These are phyloP conservation scores for Rhynchospora tenuis DNA, from an alignment of 176 grass and related monocot species.

Conservation along the genomic window DNA sequence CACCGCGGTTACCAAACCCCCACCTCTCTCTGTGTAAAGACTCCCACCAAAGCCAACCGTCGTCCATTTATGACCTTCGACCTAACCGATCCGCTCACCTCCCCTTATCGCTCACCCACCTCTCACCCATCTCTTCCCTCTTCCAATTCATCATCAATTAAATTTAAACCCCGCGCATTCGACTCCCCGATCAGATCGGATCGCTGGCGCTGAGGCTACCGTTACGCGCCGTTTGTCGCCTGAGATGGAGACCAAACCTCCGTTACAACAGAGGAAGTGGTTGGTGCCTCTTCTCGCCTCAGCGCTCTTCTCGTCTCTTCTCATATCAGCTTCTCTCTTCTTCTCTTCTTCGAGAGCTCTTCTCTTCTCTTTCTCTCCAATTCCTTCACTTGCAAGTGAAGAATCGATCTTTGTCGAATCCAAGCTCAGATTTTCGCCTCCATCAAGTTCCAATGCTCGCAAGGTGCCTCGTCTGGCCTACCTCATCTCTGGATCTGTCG, in stretches of 20 bases:
- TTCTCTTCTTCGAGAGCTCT: conserved; percentile 62
- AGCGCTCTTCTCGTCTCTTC: conserved; percentile 57
- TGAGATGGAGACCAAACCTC: conserved; percentile 18
- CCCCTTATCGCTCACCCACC: not conserved
- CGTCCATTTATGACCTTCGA: conserved; percentile 12
- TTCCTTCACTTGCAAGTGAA: conserved; percentile 34
- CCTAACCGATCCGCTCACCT: conserved; percentile 15
- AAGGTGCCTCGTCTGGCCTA: conserved; percentile 63
- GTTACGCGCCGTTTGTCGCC: conserved; percentile 31
- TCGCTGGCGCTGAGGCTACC: conserved; percentile 34
- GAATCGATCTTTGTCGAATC: conserved; percentile 81
- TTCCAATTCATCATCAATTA: not conserved
- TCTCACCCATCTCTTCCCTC: not conserved
- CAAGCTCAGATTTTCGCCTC: conserved; percentile 38
- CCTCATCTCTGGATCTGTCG: conserved; percentile 70
- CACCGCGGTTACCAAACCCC: conserved; percentile 17
- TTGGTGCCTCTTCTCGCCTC: conserved; percentile 67
- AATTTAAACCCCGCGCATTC: not conserved
- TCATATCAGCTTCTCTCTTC: conserved; percentile 68
- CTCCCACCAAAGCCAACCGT: not conserved
- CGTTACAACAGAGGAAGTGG: conserved; percentile 60
- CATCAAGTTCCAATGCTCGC: not conserved
- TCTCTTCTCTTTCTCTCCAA: conserved; percentile 70
- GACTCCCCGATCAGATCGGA: conserved; percentile 21
- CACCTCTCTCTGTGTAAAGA: not conserved